These are phyloP conservation scores for Hypoxylon sp. DNA, from an alignment of 2,329 filamentous ascomycete species.

Conservation along the genomic window DNA sequence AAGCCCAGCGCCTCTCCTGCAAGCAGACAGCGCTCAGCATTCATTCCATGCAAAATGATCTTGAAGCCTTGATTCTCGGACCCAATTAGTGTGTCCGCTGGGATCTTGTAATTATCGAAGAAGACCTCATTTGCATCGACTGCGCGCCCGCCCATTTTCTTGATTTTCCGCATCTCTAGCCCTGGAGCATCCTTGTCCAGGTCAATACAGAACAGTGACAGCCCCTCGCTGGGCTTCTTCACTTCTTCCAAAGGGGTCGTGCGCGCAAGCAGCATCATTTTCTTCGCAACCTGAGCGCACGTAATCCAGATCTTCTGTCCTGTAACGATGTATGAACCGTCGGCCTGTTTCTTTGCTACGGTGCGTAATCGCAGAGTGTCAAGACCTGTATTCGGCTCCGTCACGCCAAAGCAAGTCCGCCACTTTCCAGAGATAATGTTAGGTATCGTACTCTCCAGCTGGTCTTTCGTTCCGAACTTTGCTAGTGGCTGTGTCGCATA, in stretches of 20 bases:
- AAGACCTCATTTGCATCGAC: conserved; percentile 91
- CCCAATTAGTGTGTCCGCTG: conserved; percentile 75
- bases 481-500: conserved; percentile 83
- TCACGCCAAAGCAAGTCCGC: conserved; percentile 85
- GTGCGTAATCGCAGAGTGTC: conserved; percentile 81
- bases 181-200: conserved; percentile 72
- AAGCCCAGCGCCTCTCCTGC: conserved; percentile 85
- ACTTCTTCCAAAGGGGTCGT: conserved; percentile 78
- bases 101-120: conserved; percentile 82
- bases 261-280: conserved; percentile 86
- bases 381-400: conserved; percentile 84
- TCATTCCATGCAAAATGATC: conserved; percentile 84
- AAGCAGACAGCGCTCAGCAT: conserved; percentile 80
- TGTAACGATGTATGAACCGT: conserved; percentile 74
- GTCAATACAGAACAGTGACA: conserved; percentile 86
- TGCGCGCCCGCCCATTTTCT: conserved; percentile 87
- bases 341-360: conserved; percentile 65
- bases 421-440: conserved; percentile 79
- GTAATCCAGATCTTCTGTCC: conserved; percentile 94
- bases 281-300: conserved; percentile 82
- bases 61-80: conserved; percentile 82
- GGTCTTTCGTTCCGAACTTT: conserved; percentile 76
- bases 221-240: conserved; percentile 77
- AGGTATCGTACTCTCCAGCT: conserved; percentile 74
- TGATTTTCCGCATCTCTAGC: conserved; percentile 77